Conservation (phyloP, 1,284 basidiomycete species). For the Ceratobasidium sp. region DNA sequence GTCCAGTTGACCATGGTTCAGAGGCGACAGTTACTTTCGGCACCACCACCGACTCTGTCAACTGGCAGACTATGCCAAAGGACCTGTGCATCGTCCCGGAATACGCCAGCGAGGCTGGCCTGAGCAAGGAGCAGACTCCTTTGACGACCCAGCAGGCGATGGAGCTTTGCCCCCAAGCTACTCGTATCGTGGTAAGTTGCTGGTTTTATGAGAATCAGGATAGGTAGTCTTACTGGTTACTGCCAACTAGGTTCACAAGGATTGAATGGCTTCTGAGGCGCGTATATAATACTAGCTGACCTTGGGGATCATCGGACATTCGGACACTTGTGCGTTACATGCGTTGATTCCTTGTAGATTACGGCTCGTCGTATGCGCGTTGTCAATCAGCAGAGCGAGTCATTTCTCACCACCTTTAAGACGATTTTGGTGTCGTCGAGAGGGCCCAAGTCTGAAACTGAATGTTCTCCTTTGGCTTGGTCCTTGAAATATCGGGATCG, state of each 20-base stretch:
- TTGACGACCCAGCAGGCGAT: conserved; percentile 25
- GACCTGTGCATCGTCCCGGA: conserved; percentile 22
- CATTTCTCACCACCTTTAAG: neutral
- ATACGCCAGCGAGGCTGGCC: conserved; percentile 22
- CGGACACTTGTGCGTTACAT: neutral
- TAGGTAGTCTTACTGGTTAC: neutral
- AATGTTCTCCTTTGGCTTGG: too few relatives aligned
- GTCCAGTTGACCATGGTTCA: neutral
- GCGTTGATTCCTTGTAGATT: neutral
- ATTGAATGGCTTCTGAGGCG: neutral
- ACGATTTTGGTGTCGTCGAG: too few relatives aligned
- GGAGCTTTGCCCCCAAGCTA: conserved; percentile 29
- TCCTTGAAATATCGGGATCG: too few relatives aligned
- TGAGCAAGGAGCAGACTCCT: conserved; percentile 21
- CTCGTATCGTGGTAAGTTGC: conserved; percentile 20
- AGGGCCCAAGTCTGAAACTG: too few relatives aligned
- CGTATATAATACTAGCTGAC: neutral
- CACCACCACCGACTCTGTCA: conserved; percentile 21
- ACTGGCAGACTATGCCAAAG: conserved; percentile 6
- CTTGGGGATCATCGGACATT: neutral
- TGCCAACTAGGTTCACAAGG: neutral
- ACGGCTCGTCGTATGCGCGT: neutral
- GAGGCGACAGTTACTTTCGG: conserved; percentile 11
- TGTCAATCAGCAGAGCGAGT: neutral
- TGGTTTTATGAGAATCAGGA: neutral